Evolutionary conservation across 257 asterid species (phyloP), one percentile per base, ranked within the genome.

Genomic region (Cruciata laevipes): DNA sequence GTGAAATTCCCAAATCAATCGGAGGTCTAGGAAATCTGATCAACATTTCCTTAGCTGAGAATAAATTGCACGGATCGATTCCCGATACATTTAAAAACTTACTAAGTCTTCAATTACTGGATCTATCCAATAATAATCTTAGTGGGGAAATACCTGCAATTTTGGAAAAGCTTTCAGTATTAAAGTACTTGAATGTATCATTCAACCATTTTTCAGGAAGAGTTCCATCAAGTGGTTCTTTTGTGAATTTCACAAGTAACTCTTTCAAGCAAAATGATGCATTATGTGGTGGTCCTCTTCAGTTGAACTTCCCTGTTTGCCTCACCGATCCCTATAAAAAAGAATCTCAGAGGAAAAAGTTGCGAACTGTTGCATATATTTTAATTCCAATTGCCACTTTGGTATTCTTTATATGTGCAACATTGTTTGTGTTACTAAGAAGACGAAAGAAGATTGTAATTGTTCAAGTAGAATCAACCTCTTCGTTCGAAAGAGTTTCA

Each of bases 251-350:
- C 56, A 55, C 56, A 2, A 4, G 21, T 33, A 57, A 42, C 25
- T 65, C 40, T 44, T 65, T 65, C 9, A 21, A 35, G 37, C 35
- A 65, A 6, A 68, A 53, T 56, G 40, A 35, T 3, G 65, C 55
- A 37, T 68, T 68, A 3, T 68, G 72, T 25, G 72, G 53, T 14
- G 72, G 72, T 14, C 10, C 72, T 21, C 65, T 56, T 7, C 38
- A 49, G 6, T 35, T 68, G 16, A 20, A 37, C 21, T 56, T 68
- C 21, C 42, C 57, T 21, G 42, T 55, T 20, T 68, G 56, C 21
- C 16, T 12, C 16, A 18, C 21, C 13, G 21, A 49, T 14, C 3
- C n/a, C 56, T 1, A 14, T 49, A 14, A 49, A 49, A 38, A 38
- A 38, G 56, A 21, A 49, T 49, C 56, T 49, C 14, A 21, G 21